Percentiles rank a stretch among this genome's conserved stretches.
These are phyloP conservation scores for Psilocybe cubensis DNA, from an alignment of 768 basidiomycete species.

Conservation along the genomic window DNA sequence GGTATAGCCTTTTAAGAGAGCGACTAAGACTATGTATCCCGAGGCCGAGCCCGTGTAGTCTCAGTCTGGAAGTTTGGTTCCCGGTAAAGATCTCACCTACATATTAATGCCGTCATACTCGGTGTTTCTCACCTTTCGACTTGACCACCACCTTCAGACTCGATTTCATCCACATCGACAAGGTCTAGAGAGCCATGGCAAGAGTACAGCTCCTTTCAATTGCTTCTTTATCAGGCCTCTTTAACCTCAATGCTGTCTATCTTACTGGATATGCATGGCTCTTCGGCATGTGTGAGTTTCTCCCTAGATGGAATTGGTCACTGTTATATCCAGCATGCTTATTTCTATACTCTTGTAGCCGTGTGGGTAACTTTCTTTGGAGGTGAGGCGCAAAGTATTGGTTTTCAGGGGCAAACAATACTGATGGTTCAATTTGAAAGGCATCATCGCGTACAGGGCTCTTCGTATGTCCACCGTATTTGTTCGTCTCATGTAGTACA, in stretches of 20 bases:
- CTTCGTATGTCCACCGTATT: slow-evolving; percentile 48
- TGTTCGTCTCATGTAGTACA: neutral
- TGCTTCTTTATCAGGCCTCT: slow-evolving; percentile 32
- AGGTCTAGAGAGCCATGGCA: slow-evolving; percentile 25
- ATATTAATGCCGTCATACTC: slow-evolving; percentile 8
- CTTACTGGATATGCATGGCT: slow-evolving; percentile 63
- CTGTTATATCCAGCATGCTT: neutral
- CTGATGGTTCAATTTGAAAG: slow-evolving; percentile 30
- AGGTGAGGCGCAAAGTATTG: slow-evolving; percentile 35
- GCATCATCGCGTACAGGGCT: slow-evolving; percentile 61
- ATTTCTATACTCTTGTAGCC: slow-evolving; percentile 24
- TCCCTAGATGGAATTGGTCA: neutral
- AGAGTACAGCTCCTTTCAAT: slow-evolving; percentile 41
- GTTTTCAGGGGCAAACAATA: neutral
- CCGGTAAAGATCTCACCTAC: neutral
- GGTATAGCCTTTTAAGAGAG: no score
- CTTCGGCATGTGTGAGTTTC: slow-evolving; percentile 69
- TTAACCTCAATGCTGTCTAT: slow-evolving; percentile 47
- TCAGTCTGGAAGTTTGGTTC: neutral
- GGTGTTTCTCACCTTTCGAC: slow-evolving; percentile 6
- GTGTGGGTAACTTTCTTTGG: slow-evolving; percentile 74
- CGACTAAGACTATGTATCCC: no score
- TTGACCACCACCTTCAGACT: neutral
- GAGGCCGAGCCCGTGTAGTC: neutral
- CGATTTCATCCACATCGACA: neutral